Conservation (phyloP, 2,329 filamentous ascomycete genomes). For the Dactylonectria macrodidyma region DNA sequence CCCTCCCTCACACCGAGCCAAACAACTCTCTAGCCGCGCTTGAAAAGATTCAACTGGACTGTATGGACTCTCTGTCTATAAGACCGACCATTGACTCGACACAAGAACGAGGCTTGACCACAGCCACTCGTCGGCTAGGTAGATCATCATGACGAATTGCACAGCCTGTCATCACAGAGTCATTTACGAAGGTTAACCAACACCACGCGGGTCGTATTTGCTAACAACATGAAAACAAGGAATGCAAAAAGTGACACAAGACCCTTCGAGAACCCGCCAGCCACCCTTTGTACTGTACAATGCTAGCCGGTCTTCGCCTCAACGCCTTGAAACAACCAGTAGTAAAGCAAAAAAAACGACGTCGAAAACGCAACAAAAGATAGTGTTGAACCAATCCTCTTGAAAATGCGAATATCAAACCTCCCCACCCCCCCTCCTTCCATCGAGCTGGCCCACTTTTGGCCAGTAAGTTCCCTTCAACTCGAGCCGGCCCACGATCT, state of each 20-base stretch:
- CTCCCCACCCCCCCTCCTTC: background rate
- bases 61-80: background rate
- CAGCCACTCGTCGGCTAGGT: background rate
- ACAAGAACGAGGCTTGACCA: background rate
- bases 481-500: background rate
- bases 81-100: background rate
- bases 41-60: slow-evolving; percentile 5
- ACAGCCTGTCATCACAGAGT: background rate
- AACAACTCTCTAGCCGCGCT: background rate
- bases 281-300: slow-evolving; percentile 31
- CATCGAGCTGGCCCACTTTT: background rate
- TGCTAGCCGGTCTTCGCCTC: slow-evolving; percentile 27
- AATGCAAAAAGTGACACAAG: slow-evolving; percentile 13
- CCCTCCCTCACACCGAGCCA: background rate
- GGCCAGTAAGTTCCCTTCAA: background rate
- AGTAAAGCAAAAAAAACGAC: slow-evolving; percentile 11
- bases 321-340: slow-evolving; percentile 26
- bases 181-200: background rate
- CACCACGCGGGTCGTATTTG: slow-evolving; percentile 26
- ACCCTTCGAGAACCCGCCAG: slow-evolving; percentile 16
- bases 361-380: slow-evolving; percentile 7
- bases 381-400: slow-evolving; percentile 18
- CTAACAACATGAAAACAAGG: slow-evolving; percentile 19
- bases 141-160: background rate
- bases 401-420: background rate